A percentile compares a stretch with the other conserved stretches of the same genome.
Evolutionary conservation across 2,329 filamentous ascomycete genomes (phyloP).

Genomic region (Arthrobotrys pseudoclavata): DNA sequence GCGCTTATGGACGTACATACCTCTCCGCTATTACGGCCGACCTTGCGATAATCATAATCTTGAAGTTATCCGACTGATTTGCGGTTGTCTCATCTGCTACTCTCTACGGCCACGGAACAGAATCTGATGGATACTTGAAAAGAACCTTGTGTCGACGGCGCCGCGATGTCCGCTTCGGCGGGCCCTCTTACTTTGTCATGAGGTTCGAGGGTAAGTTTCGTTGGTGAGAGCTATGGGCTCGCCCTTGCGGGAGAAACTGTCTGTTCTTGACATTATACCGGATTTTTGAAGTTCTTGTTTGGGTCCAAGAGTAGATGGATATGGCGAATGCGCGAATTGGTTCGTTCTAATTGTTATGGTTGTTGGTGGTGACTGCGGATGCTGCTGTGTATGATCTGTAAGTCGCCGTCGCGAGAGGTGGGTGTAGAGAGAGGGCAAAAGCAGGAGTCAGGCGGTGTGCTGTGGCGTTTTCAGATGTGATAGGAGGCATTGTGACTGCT

Average conservation of each 20-base stretch:
- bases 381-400: conserved; percentile 3
- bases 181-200: conserved; percentile 38
- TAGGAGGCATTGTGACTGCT: conserved; percentile 3
- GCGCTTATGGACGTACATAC: conserved; percentile 7
- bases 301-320: conserved; percentile 35
- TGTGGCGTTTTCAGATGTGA: conserved; percentile 41
- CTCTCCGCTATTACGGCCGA: conserved; percentile 1
- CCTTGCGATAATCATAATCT: conserved; percentile 40
- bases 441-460: conserved; percentile 60
- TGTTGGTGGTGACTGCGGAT: conserved; percentile 29
- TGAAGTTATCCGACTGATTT: conserved; percentile 13
- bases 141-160: conserved; percentile 55
- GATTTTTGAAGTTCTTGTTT: conserved; percentile 37
- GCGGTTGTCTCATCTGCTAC: conserved; percentile 27
- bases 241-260: conserved; percentile 54
- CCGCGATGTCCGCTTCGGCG: conserved; percentile 55
- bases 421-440: conserved; percentile 31
- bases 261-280: conserved; percentile 55
- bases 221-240: conserved; percentile 59
- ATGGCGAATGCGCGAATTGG: conserved; percentile 8
- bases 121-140: conserved; percentile 54
- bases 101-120: conserved; percentile 19
- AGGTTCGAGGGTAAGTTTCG: conserved; percentile 46
- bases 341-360: conserved; percentile 16
- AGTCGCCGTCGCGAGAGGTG: conserved; percentile 39